Percentiles rank a stretch among this genome's conserved stretches.
phyloP scores from a whole-genome alignment of 306 rosid genomes.

The Trifolium pratense region DNA sequence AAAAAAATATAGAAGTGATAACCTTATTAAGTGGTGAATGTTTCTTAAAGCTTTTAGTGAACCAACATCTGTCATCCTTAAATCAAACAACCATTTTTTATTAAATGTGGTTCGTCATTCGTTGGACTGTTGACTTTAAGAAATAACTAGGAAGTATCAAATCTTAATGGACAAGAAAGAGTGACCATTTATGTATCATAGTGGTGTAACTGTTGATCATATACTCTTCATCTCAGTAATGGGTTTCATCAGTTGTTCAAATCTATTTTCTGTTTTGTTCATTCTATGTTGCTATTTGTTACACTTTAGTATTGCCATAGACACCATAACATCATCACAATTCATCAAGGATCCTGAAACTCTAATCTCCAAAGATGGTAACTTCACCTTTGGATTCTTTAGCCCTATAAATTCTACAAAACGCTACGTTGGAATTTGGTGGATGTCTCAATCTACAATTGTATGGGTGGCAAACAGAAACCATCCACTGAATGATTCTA shows the following conservation, averaged over 20 bases:
- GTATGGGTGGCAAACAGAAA: conserved; percentile 46
- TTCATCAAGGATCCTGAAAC: conserved; percentile 31
- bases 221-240: neutral
- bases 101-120: neutral
- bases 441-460: neutral
- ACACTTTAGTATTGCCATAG: neutral
- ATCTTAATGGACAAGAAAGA: no score
- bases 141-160: no score
- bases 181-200: neutral
- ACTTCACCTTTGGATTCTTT: conserved; percentile 33
- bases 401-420: conserved; percentile 29
- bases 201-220: neutral
- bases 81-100: neutral
- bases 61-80: neutral
- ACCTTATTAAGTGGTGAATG: neutral
- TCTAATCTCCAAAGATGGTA: conserved; percentile 12
- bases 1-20: neutral
- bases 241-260: neutral
- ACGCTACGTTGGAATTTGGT: conserved; percentile 42
- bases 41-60: neutral
- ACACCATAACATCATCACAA: conserved; percentile 11
- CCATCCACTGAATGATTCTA: conserved; percentile 1
- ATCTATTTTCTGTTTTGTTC: neutral
- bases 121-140: neutral
- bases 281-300: neutral